These are phyloP conservation scores for Fusarium avenaceum DNA, from an alignment of 2,329 filamentous ascomycete genomes.

Conservation along the genomic window DNA sequence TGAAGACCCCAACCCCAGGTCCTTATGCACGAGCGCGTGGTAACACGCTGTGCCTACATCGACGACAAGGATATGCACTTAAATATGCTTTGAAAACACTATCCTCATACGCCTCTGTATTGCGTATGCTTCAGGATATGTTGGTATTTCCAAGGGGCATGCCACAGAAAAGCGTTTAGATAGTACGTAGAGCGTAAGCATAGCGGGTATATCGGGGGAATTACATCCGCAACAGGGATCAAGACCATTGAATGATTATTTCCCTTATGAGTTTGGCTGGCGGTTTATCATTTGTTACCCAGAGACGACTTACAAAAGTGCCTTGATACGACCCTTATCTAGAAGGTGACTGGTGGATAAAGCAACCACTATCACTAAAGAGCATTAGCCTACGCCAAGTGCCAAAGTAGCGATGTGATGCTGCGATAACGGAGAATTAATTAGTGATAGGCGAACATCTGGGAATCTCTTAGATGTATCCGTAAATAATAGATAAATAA, in stretches of 20 bases:
- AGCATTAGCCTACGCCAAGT: not conserved
- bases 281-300: not conserved
- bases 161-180: not conserved
- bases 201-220: conserved; percentile 16
- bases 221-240: not conserved
- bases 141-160: too few relatives aligned
- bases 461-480: conserved; percentile 17
- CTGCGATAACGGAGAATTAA: too few relatives aligned
- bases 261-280: conserved; percentile 11
- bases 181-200: not conserved
- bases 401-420: not conserved
- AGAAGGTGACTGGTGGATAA: conserved; percentile 39
- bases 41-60: not conserved
- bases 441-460: not conserved
- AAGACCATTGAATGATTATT: not conserved
- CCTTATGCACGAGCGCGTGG: conserved; percentile 7
- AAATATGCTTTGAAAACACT: too few relatives aligned
- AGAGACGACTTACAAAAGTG: conserved; percentile 41
- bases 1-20: not conserved
- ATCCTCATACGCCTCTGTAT: too few relatives aligned
- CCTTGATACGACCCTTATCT: conserved; percentile 26
- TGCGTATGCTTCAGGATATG: too few relatives aligned
- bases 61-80: too few relatives aligned
- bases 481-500: not conserved
- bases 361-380: not conserved